phyloP scores from a whole-genome alignment of 441 rosid species.

The Erodium trifolium region DNA sequence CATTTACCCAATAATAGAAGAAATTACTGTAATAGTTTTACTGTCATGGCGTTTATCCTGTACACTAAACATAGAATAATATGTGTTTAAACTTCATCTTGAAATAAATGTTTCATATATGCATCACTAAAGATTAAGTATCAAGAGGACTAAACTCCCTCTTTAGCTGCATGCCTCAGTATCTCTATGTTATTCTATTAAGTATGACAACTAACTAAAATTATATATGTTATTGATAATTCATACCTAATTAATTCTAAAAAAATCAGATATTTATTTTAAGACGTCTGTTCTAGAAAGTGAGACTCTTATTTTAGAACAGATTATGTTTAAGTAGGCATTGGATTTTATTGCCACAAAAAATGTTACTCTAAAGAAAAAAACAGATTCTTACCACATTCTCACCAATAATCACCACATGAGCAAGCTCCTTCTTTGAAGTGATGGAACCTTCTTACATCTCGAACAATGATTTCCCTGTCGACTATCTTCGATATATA shows the following conservation, averaged over 20 bases:
- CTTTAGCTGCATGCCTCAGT: not conserved
- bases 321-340: not conserved
- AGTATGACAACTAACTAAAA: not conserved
- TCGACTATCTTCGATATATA: conserved; percentile 53
- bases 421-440: conserved; percentile 34
- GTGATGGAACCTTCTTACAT: conserved; percentile 64
- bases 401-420: conserved; percentile 79
- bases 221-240: too few relatives aligned
- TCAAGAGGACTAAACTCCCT: not conserved
- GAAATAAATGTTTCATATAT: not conserved
- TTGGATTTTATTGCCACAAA: too few relatives aligned
- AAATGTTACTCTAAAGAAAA: not conserved
- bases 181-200: too few relatives aligned
- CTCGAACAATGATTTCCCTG: conserved; percentile 75
- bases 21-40: too few relatives aligned
- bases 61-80: too few relatives aligned
- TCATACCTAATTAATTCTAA: not conserved
- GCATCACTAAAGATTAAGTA: not conserved
- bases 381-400: not conserved
- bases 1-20: too few relatives aligned
- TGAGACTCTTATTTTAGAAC: too few relatives aligned
- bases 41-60: too few relatives aligned
- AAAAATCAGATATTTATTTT: too few relatives aligned
- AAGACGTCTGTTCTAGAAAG: too few relatives aligned
- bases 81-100: too few relatives aligned